Conservation (phyloP, 108 stramenopile species). For the Ochromonas danica region DNA sequence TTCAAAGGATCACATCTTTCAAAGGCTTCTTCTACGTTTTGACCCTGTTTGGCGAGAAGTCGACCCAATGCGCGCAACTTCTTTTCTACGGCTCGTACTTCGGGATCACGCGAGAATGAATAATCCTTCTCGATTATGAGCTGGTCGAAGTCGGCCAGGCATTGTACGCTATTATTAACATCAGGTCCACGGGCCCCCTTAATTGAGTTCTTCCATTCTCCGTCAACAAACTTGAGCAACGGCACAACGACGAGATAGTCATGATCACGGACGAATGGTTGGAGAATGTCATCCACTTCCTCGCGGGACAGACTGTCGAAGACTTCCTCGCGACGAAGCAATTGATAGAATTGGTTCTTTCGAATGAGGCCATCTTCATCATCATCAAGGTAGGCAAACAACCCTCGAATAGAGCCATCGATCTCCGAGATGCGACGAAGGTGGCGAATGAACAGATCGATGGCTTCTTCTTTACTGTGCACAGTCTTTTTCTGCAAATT, state of each 20-base stretch:
- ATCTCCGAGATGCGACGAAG: background rate
- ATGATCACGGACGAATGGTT: too few relatives aligned
- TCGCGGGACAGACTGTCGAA: constrained; percentile 40
- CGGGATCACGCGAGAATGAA: constrained; percentile 52
- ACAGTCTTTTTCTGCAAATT: too few relatives aligned
- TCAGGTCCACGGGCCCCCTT: background rate
- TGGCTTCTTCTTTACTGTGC: background rate
- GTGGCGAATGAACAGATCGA: background rate
- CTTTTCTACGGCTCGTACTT: constrained; percentile 53
- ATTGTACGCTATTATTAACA: constrained; percentile 12
- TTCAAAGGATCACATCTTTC: constrained; percentile 45
- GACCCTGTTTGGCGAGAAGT: constrained; percentile 37
- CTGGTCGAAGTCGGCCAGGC: background rate
- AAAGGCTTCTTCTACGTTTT: constrained; percentile 47
- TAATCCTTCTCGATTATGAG: constrained; percentile 35
- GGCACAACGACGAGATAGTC: background rate
- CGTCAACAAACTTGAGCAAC: background rate
- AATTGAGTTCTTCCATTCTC: background rate
- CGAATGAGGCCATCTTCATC: constrained; percentile 48
- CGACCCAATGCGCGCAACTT: constrained; percentile 49
- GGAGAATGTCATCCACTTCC: constrained; percentile 39
- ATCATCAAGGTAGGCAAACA: constrained; percentile 48
- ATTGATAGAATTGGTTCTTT: constrained; percentile 31
- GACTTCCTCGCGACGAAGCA: constrained; percentile 42
- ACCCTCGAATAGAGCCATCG: constrained; percentile 30